Evolutionary conservation across 495 filamentous ascomycete genomes (phyloP), one percentile per base, ranked within the genome.

Genomic region (Lasiosphaeria ovina): DNA sequence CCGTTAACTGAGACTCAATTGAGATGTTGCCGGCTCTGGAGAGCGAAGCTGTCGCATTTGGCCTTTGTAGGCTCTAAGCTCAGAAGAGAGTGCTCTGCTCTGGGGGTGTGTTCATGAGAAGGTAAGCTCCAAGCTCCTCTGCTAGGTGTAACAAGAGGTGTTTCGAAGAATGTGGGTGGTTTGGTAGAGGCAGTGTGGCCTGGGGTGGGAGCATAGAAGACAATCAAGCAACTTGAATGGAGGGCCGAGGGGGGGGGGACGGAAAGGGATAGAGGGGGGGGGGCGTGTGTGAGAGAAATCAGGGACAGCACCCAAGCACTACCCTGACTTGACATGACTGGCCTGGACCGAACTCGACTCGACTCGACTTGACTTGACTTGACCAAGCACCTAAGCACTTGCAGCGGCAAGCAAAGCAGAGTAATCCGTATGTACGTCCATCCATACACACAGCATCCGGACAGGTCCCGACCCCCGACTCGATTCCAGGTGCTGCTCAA

Each of bases 131-230:
- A 69, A 72, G 69, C 70, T 72, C 66, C 60, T 63, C 51, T 60
- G 38, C 16, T 60, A 68, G 66, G 76, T 77, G 77, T 79, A 72
- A 78, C 77, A 77, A 71, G 69, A 72, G 72, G 70, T 73, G 75
- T 78, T 78, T 78, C 75, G 74, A 77, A 73, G 72, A 65, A 67
- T 63, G 70, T 68, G 57, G 63, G 66, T 65, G 64, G 54, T 60
- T 57, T 61, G 57, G 38, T 60, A 61, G 63, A 56, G 59, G 62
- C 60, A 63, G 59, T 59, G 66, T 34, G 49, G 62, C 49, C 59
- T 57, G 52, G n/a, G 55, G 54, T 58, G 55, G 61, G 64, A 62
- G 64, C 67, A 64, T 24, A 24, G 62, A 62, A 58, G 53, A 50
- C 62, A 64, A 58, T 54, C 55, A 64, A 64, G 58, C 68, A 54